phyloP scores from a whole-genome alignment of 176 grass and related monocot species.

The Carex cristatella region DNA sequence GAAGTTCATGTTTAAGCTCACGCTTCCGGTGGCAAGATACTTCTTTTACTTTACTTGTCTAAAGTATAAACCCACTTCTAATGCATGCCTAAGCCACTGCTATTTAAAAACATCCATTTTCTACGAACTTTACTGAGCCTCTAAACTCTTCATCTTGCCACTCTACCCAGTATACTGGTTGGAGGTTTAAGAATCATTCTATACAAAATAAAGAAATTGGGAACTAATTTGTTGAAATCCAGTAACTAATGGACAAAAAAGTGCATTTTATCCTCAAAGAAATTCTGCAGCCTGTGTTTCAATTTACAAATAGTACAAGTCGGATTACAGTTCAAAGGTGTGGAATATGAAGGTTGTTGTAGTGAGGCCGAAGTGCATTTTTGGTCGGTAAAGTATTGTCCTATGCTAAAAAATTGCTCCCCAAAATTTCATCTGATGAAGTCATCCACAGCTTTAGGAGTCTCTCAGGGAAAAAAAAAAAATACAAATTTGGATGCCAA shows the following conservation, averaged over 20 bases:
- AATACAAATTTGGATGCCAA: background rate
- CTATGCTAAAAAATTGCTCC: background rate
- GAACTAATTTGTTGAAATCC: background rate
- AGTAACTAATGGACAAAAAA: background rate
- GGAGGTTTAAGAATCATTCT: background rate
- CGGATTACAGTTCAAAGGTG: background rate
- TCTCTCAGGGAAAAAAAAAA: background rate
- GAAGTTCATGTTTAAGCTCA: too few species aligned
- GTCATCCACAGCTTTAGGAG: too few species aligned
- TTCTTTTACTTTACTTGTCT: too few species aligned
- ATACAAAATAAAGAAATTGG: background rate
- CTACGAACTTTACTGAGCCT: background rate
- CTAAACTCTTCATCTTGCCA: background rate
- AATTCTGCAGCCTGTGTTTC: background rate
- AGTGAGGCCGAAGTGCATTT: background rate
- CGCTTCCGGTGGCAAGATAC: too few species aligned
- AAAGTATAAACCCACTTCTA: too few species aligned
- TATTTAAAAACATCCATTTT: background rate
- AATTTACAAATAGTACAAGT: background rate
- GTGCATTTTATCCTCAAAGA: background rate
- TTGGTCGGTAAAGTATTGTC: background rate
- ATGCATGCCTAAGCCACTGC: background rate
- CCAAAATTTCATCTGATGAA: background rate
- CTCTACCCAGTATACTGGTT: background rate
- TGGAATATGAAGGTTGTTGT: background rate